Evolutionary conservation across 805 yeast genomes (phyloP).

Genomic region (Millerago galiae): DNA sequence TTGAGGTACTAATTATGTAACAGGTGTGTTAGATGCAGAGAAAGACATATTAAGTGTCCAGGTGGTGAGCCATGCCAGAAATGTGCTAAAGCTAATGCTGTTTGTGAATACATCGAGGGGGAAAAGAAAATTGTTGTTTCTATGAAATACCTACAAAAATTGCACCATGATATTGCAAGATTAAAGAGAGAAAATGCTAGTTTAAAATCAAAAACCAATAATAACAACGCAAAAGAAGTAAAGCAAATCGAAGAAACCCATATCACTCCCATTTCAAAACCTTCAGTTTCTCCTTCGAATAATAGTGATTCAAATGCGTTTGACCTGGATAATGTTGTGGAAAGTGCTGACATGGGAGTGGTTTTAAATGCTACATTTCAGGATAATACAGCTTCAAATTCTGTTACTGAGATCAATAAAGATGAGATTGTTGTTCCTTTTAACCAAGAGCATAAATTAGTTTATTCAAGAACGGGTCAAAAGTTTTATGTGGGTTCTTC

Average conservation of each 20-base stretch:
- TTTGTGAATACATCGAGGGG: constrained; percentile 67
- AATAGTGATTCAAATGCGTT: too few relatives aligned
- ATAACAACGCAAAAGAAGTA: too few relatives aligned
- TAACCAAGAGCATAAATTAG: constrained; percentile 63
- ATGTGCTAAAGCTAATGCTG: constrained; percentile 47
- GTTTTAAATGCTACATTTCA: constrained; percentile 22
- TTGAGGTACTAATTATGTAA: neutral
- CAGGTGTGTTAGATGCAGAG: constrained; percentile 57
- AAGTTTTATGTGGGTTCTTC: constrained; percentile 74
- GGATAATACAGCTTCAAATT: constrained; percentile 22
- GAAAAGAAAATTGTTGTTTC: constrained; percentile 70
- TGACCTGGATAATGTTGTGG: constrained; percentile 15
- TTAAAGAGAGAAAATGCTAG: constrained; percentile 61
- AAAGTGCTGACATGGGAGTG: constrained; percentile 18
- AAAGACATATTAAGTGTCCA: constrained; percentile 70
- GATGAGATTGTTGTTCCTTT: constrained; percentile 64
- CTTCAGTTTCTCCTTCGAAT: too few relatives aligned
- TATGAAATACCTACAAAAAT: constrained; percentile 56
- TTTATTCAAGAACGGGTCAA: constrained; percentile 72
- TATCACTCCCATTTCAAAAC: too few relatives aligned
- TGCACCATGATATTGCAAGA: constrained; percentile 62
- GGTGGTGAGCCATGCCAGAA: constrained; percentile 71
- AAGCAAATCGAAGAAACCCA: too few relatives aligned
- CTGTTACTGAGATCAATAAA: constrained; percentile 7
- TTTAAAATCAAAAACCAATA: constrained; percentile 32